A percentile compares a stretch with the other conserved stretches of the same genome.
Conservation (phyloP, 1,139 yeast genomes). For the Groenewaldozyma sp. region DNA sequence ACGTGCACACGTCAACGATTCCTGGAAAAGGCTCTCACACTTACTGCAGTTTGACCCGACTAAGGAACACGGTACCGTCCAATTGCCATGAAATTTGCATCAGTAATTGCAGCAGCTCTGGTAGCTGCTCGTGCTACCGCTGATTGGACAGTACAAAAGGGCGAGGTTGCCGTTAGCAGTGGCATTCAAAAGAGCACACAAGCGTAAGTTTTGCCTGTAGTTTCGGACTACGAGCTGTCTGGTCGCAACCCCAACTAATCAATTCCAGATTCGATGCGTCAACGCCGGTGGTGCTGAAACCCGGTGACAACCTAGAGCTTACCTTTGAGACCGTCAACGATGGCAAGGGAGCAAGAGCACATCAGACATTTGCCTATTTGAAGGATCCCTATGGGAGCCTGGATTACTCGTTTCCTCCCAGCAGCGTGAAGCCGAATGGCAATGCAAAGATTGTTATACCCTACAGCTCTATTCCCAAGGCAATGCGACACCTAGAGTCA, state of each 20-base stretch:
- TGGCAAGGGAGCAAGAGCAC: conserved; percentile 19
- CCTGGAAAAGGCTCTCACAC: no score
- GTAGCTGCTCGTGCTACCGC: conserved; percentile 16
- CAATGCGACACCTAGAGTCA: conserved; percentile 14
- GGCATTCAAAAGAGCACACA: conserved; percentile 6
- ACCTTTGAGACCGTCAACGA: conserved; percentile 18
- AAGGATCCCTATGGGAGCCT: conserved; percentile 18
- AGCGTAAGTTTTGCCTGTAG: conserved; percentile 2
- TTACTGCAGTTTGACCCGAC: no score
- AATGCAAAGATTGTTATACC: conserved; percentile 25
- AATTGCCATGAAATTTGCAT: conserved; percentile 6
- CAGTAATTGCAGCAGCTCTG: conserved; percentile 1
- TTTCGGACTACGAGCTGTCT: not conserved
- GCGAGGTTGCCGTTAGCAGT: conserved; percentile 28
- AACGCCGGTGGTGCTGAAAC: conserved; percentile 13
- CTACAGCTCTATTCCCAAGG: conserved; percentile 23
- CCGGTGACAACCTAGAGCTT: conserved; percentile 15
- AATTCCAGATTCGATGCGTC: conserved; percentile 8
- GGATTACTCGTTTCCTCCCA: conserved; percentile 21
- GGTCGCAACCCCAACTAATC: not conserved
- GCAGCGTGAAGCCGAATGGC: conserved; percentile 18
- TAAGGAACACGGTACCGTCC: no score
- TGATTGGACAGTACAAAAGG: conserved; percentile 22
- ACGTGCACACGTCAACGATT: no score
- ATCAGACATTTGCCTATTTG: conserved; percentile 23